Base-by-base conservation (phyloP, 257 asterid genomes). In the Solanum phureja region DNA sequence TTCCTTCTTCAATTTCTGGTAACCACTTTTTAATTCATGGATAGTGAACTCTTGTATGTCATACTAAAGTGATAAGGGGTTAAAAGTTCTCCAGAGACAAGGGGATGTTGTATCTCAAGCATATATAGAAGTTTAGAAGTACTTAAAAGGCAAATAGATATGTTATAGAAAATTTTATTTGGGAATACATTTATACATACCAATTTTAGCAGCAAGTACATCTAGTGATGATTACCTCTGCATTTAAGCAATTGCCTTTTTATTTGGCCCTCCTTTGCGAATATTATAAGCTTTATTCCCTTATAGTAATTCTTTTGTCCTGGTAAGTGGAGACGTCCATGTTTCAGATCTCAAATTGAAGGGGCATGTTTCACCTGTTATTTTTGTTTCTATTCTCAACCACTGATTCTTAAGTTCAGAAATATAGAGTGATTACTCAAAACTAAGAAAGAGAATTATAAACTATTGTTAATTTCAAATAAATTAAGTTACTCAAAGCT, bases 1-100 rank as follows among this genome's bases (percentile, higher is more conserved):
- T 97, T 91, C 91, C 95, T 97, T 88, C 98, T 97, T 89, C 99
- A 97, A 92, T 97, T 97, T 92, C 90, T 93, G 98, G 99, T 93
- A 92, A 77, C 94, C 86, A 58, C 58, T 88, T 69, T 58, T 86
- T 82, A 58, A 3, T 86, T 79, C 66, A 87, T 52, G 69, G 85
- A 81, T 9, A 49, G 42, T 49, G 1, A 81, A 49, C 29, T 81
- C 40, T 62, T 81, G 18, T 18, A 49, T 49, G 29, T 1, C 85
- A 49, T 29, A 18, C 85, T 49, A 29, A 82, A 9, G 69, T 82
- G 29, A 82, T 29, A 29, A 13, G 69, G 85, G 69, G 69, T 82
- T 82, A 18, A 82, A 29, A 49, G 5, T 18, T 49, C 24, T 49
- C 19, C 42, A 29, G 44, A 11, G 68, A 24, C 19, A 81, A 18